Base-by-base conservation (phyloP, 169 alveolate genomes). In the Blepharisma undulans region DNA sequence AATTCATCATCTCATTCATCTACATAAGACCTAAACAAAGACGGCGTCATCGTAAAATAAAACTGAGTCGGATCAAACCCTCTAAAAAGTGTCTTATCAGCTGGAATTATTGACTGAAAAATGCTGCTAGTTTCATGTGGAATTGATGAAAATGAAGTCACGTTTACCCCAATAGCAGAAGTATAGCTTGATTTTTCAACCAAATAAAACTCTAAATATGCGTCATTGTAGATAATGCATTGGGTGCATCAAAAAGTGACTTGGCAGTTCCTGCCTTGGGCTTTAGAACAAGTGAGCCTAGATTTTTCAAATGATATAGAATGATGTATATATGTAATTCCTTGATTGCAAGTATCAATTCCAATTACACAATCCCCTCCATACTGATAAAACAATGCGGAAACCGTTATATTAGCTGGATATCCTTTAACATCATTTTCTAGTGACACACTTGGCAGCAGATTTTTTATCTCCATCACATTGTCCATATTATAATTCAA, bases 71-170 rank as follows among this genome's bases (percentile, higher is more conserved):
- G 21, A 8, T 21, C 79, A 32, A 66, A 34, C 10, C 92, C 92
- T 19, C 76, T 88, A 48, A 88, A 76, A 88, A 88, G 59, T 22
- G 25, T 30, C 30, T 48, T 48, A n/a, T 22, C n/a, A 22, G n/a
- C 85, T 32, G 92, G 87, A 1, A 19, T 16, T 14, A 88, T 66
- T 29, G 22, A 18, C 27, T 18, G n/a, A 18, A 21, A 22, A 29
- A 88, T 76, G 34, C 87, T 76, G 7, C 82, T 36, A 1, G 1
- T 33, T 30, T 72, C 76, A 33, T 88, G 77, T 22, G 87, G 92
- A n/a, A 88, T 88, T 36, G 92, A 88, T 18, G 92, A 88, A 32
- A 4, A 21, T 1, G 92, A 74, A 25, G 92, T 88, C 27, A 88
- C 79, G 77, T 88, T 88, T n/a, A 74, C 76, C 0, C n/a, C 8